These are phyloP conservation scores for Penicillium sp. DNA, from an alignment of 2,329 filamentous ascomycete species.

Conservation along the genomic window DNA sequence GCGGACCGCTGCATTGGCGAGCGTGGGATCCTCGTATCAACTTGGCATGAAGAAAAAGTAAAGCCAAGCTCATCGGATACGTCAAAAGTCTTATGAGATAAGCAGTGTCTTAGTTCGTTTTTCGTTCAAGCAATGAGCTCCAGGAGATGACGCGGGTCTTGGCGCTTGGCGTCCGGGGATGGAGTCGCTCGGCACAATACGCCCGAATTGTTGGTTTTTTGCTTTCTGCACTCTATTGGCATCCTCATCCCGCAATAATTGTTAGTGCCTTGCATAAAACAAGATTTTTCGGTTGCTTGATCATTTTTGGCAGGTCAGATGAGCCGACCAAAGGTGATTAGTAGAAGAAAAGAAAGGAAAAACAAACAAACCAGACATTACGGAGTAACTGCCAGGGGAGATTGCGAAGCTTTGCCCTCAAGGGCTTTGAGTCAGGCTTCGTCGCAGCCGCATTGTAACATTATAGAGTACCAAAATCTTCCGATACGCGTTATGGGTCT, in stretches of 20 bases:
- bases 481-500: not conserved
- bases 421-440: no score
- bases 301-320: not conserved
- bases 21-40: not conserved
- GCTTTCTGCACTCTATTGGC: not conserved
- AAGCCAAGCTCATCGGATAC: conserved; percentile 11
- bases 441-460: not conserved
- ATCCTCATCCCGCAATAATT: not conserved
- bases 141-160: conserved; percentile 14
- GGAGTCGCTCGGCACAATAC: conserved; percentile 13
- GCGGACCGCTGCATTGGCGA: not conserved
- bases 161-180: conserved; percentile 21
- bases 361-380: not conserved
- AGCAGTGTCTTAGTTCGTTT: conserved; percentile 13
- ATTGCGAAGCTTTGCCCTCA: no score
- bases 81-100: conserved; percentile 9
- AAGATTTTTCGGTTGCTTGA: not conserved
- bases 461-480: not conserved
- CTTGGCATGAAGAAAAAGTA: not conserved
- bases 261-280: conserved; percentile 2
- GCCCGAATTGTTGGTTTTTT: conserved; percentile 2
- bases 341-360: not conserved
- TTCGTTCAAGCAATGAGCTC: conserved; percentile 12
- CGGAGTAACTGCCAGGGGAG: no score
- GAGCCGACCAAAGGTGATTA: not conserved